Evolutionary conservation across 73 alveolate genomes (phyloP), one percentile per base, ranked within the genome.

Genomic region (Symbiodinium natans): DNA sequence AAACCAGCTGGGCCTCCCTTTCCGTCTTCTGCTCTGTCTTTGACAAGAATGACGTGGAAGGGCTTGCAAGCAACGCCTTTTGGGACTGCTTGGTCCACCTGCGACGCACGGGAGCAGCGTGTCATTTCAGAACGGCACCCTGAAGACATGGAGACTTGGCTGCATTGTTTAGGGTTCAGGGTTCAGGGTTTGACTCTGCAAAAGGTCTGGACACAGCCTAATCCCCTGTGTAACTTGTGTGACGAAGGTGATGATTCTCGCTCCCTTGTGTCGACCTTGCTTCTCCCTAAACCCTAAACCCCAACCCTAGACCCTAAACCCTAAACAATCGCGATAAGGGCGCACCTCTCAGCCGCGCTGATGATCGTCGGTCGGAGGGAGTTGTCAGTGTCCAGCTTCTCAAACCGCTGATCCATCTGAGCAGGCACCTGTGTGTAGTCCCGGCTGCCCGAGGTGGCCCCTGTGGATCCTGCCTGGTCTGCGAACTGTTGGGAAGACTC

Each of bases 351-450:
- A 17, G 36, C 86, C 73, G 68, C 41, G 23, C 17, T 40, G 68
- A 83, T 83, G 39, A 41, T 83, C 34, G 92, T 83, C 56, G 92
- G 92, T 41, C 92, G 56, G 56, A 83, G 68, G 92, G 92, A 38
- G 36, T n/a, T 41, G 40, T 83, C 92, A 73, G 68, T 83, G 68
- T 83, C 92, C 31, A 83, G 34, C 39, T 27, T 41, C 73, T 83
- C 92, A 21, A 83, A 83, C 73, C n/a, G 40, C 42, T 83, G 56
- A n/a, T 83, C 92, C 92, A 83, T 83, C 71, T 41, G 54, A 46
- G 13, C 36, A 31, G 80, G 80, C n/a, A 77, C 86, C 86, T 36
- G 46, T 21, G 86, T 77, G 86, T 77, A 77, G 86, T 77, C 86
- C 80, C 80, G 33, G 80, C 36, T 63, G 41, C 75, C 87, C 10